Evolutionary conservation across 2,329 filamentous ascomycete species (phyloP).

Genomic region (Aspergillus phoenicis): DNA sequence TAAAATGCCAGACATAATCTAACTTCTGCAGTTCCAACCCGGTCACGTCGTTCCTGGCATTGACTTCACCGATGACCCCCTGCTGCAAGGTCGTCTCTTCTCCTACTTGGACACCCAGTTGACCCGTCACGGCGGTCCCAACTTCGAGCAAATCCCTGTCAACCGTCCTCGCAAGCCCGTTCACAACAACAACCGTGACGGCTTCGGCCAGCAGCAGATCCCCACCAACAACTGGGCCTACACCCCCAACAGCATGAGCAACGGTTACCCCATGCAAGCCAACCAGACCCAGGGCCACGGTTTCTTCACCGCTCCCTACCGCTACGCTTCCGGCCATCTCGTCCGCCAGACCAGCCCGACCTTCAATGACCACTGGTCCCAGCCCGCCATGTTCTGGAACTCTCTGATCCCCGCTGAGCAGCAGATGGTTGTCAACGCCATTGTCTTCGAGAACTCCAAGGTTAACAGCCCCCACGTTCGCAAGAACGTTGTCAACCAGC

Average conservation of each 20-base stretch:
- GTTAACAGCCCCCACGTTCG: conserved; percentile 61
- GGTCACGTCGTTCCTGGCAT: conserved; percentile 73
- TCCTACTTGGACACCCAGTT: conserved; percentile 76
- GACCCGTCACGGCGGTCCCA: conserved; percentile 69
- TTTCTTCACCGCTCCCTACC: conserved; percentile 69
- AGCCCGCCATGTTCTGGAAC: conserved; percentile 74
- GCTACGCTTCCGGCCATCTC: conserved; percentile 56
- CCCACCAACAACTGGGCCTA: conserved; percentile 68
- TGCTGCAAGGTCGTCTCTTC: conserved; percentile 73
- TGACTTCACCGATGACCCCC: conserved; percentile 72
- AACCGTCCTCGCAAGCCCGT: conserved; percentile 66
- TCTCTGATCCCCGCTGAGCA: conserved; percentile 66
- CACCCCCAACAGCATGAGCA: conserved; percentile 67
- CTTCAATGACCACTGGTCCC: conserved; percentile 71
- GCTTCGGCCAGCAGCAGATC: conserved; percentile 67
- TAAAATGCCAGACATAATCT: no score
- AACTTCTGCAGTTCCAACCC: conserved; percentile 63
- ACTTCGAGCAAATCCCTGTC: conserved; percentile 76
- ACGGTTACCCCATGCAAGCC: conserved; percentile 66
- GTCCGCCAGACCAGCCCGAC: conserved; percentile 61
- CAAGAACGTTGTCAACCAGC: conserved; percentile 66
- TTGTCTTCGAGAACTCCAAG: conserved; percentile 70
- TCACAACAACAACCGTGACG: conserved; percentile 76
- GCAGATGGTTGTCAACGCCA: conserved; percentile 71
- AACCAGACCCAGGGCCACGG: conserved; percentile 65